phyloP scores from a whole-genome alignment of 208 protist species.

The Wallacemonas sp. region DNA sequence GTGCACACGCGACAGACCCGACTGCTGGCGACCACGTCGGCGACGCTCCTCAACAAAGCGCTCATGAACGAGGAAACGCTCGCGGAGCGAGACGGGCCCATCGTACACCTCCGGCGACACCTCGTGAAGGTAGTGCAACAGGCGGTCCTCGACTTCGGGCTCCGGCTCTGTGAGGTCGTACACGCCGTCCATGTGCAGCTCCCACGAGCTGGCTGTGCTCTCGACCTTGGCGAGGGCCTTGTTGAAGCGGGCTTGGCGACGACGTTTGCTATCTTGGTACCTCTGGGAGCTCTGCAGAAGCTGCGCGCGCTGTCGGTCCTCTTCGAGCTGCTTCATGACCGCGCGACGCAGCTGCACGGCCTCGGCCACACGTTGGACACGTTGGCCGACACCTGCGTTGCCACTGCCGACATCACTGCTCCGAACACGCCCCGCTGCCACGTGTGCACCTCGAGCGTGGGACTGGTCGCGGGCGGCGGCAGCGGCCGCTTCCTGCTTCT shows the following conservation, averaged over 20 bases:
- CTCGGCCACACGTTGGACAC: constrained; percentile 3
- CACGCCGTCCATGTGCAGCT: constrained; percentile 47
- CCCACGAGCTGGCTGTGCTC: constrained; percentile 51
- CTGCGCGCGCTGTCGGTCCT: constrained; percentile 1
- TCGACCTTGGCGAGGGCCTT: constrained; percentile 38
- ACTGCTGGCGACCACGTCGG: background rate
- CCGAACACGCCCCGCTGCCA: no score
- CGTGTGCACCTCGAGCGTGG: background rate
- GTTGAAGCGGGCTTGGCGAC: constrained; percentile 24
- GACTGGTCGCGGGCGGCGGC: background rate
- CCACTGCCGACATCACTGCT: no score
- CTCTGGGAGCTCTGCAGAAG: constrained; percentile 42
- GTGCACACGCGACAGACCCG: background rate
- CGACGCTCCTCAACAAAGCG: constrained; percentile 27
- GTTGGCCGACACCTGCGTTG: no score
- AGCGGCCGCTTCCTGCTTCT: background rate
- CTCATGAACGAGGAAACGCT: constrained; percentile 52
- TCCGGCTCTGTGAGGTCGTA: constrained; percentile 21
- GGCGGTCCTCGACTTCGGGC: constrained; percentile 42
- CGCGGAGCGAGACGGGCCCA: constrained; percentile 44
- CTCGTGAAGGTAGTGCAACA: constrained; percentile 62
- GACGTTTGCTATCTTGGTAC: constrained; percentile 38
- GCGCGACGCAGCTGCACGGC: constrained; percentile 5
- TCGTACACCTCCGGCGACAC: constrained; percentile 64
- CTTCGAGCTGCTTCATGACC: constrained; percentile 5